Evolutionary conservation across 495 filamentous ascomycete species (phyloP).

Genomic region (Penicillium riverlandense): DNA sequence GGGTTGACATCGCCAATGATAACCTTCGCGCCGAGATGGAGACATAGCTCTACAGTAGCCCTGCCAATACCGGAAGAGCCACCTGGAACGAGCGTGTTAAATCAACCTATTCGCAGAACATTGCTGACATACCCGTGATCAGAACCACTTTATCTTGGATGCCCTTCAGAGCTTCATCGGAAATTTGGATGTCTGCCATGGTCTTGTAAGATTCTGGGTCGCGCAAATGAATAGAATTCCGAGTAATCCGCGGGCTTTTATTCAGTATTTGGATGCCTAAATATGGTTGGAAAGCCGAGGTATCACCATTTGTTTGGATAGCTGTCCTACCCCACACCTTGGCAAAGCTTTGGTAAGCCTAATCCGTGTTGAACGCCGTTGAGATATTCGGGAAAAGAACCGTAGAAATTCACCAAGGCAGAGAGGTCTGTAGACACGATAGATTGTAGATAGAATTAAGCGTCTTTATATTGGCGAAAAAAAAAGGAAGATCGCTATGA

Average conservation of each 20-base stretch:
- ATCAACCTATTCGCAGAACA: not conserved
- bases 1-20: constrained; percentile 33
- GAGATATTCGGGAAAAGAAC: too few species aligned
- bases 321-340: too few species aligned
- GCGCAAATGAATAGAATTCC: not conserved
- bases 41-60: constrained; percentile 37
- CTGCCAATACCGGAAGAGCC: constrained; percentile 44
- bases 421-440: too few species aligned
- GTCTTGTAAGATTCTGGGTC: not conserved
- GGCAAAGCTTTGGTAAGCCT: too few species aligned
- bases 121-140: constrained; percentile 36
- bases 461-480: too few species aligned
- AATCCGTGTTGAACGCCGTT: too few species aligned
- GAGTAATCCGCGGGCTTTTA: not conserved
- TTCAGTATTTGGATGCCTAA: not conserved
- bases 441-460: too few species aligned
- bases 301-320: too few species aligned
- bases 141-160: constrained; percentile 40
- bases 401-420: too few species aligned
- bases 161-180: constrained; percentile 3
- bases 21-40: constrained; percentile 37
- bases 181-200: constrained; percentile 8
- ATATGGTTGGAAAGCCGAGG: too few species aligned
- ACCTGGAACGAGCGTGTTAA: constrained; percentile 19
- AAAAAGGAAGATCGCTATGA: too few species aligned